Evolutionary conservation across 2,329 filamentous ascomycete genomes (phyloP).

Genomic region (Cylindrodendrum hubeiense): DNA sequence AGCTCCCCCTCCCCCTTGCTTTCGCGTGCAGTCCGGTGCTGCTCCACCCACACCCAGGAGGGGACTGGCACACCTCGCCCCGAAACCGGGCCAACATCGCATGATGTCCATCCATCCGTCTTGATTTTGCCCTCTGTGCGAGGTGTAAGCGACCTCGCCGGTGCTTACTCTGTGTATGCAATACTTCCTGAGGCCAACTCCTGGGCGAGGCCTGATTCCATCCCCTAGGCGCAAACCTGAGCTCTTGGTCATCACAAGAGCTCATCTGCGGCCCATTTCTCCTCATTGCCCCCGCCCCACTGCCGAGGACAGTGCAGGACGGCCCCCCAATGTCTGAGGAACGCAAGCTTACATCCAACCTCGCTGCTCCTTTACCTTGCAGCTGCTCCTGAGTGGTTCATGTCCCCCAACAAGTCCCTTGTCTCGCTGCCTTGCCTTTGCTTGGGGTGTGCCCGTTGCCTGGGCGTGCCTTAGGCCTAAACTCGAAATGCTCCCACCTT

Average conservation of each 20-base stretch:
- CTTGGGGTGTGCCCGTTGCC: not conserved
- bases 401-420: constrained; percentile 6
- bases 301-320: not conserved
- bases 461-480: constrained; percentile 2
- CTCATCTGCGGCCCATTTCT: not conserved
- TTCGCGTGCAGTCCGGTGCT: constrained; percentile 30
- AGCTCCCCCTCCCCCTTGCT: constrained; percentile 39
- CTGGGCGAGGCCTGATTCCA: not conserved
- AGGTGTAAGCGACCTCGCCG: not conserved
- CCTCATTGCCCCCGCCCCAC: not conserved
- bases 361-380: constrained; percentile 22
- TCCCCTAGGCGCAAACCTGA: not conserved
- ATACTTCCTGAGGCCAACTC: not conserved
- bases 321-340: not conserved
- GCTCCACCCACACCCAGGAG: constrained; percentile 38
- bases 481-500: not conserved
- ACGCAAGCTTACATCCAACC: not conserved
- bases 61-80: constrained; percentile 10
- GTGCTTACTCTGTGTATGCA: not conserved
- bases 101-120: constrained; percentile 29
- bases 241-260: not conserved
- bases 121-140: not conserved
- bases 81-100: constrained; percentile 36
- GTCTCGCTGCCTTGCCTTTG: constrained; percentile 7
- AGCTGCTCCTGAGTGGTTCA: constrained; percentile 22